Evolutionary conservation across 805 yeast genomes (phyloP).

Genomic region (Priceomyces haplophilus): DNA sequence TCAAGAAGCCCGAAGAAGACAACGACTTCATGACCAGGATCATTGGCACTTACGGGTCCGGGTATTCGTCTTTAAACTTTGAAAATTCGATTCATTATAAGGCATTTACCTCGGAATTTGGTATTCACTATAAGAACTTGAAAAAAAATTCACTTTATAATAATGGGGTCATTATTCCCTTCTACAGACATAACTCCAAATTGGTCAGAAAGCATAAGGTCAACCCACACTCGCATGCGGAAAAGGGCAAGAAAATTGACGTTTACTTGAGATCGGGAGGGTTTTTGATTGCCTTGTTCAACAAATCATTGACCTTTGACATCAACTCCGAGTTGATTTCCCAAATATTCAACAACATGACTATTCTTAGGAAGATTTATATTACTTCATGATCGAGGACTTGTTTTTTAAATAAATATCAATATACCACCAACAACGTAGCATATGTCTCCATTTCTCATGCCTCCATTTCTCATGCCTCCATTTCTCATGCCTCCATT

Average conservation of each 20-base stretch:
- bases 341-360: conserved; percentile 44
- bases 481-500: conserved; percentile 15
- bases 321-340: conserved; percentile 40
- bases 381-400: conserved; percentile 16
- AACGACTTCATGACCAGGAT: conserved; percentile 44
- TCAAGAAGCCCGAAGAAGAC: conserved; percentile 25
- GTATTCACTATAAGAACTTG: conserved; percentile 40
- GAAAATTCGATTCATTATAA: conserved; percentile 41
- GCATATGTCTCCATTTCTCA: neutral
- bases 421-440: conserved; percentile 1
- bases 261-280: conserved; percentile 52
- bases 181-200: conserved; percentile 42
- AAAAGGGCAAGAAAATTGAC: conserved; percentile 27
- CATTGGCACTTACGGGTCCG: conserved; percentile 41
- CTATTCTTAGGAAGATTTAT: conserved; percentile 48
- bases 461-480: conserved; percentile 21
- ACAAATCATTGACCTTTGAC: conserved; percentile 17
- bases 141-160: conserved; percentile 32
- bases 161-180: conserved; percentile 54
- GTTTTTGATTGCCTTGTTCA: conserved; percentile 47
- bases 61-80: conserved; percentile 21
- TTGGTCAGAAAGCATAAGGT: conserved; percentile 36
- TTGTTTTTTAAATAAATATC: neutral
- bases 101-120: conserved; percentile 52
- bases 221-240: conserved; percentile 6